Base-by-base conservation (phyloP, 1,284 basidiomycete genomes). In the Ganoderma multipileum region DNA sequence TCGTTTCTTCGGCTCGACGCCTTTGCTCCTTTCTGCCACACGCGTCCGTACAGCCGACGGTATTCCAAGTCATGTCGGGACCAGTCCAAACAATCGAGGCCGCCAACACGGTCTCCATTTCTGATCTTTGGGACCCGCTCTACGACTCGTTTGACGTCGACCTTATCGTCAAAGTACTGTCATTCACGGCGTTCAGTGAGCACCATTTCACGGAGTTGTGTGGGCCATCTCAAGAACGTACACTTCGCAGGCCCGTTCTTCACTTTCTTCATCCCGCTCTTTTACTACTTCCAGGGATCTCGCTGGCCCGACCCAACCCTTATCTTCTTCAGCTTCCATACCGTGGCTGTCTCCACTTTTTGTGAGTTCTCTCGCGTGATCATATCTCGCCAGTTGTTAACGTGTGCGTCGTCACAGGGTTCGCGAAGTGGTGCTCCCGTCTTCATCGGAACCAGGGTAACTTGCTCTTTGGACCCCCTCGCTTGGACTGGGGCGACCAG, bases 401-500 rank as follows among this genome's bases (percentile, higher is more conserved):
- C 36, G 7, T 28, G 54, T 12, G 23, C 12, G 16, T 38, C 14
- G n/a, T 8, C 54, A 4, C 64, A 95, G 94, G 90, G 89, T 81
- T 86, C 69, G 72, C 90, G 14, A 89, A 85, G 75, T 93, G 92
- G 88, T 83, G 85, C 70, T 93, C 93, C 14, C 83, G 82, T 60
- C 73, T 93, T 64, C 93, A 93, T 76, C 85, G 92, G 67, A 95
- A 94, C 76, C 90, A 91, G 76, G 87, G 86, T 26, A 90, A 83
- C 72, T 76, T 90, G 60, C 76, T 94, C 26, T 89, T 87, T 70
- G 83, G 85, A 3, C 89, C 90, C 1, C 77, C 81, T 16, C 85
- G 82, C 52, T 79, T 95, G 44, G 89, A 94, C 74, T 97, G 95
- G 95, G 87, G 87, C 42, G 89, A 95, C 59, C 93, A 98, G 79